A percentile compares a stretch with the other conserved stretches of the same genome.
Evolutionary conservation across 805 yeast species (phyloP).

Genomic region (Metschnikowia arizonensis): DNA sequence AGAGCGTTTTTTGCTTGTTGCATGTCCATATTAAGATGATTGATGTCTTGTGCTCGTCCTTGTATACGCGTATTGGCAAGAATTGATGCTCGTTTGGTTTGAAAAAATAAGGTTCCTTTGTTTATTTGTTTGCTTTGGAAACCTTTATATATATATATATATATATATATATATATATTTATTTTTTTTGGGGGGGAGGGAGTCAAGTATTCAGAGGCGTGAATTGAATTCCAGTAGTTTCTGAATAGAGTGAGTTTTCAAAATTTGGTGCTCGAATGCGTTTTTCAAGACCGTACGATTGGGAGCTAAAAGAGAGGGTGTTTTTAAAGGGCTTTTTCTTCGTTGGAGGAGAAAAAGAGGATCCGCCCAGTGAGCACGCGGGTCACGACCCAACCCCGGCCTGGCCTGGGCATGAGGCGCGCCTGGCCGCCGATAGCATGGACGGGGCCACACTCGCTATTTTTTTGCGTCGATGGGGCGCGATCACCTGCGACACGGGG

Average conservation of each 20-base stretch:
- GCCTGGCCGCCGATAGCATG: not conserved
- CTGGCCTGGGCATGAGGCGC: not conserved
- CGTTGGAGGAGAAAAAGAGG: not conserved
- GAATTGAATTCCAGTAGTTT: not conserved
- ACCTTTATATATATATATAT: not conserved
- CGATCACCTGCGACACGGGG: not conserved
- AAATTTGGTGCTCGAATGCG: not conserved
- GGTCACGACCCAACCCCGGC: not conserved
- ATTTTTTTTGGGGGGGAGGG: too few relatives aligned
- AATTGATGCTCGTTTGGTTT: not conserved
- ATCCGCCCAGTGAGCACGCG: not conserved
- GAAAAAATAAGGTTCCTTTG: not conserved
- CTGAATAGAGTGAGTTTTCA: not conserved
- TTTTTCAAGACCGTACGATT: not conserved
- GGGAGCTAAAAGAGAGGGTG: not conserved
- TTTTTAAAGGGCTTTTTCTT: not conserved
- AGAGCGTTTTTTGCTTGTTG: conserved; percentile 33
- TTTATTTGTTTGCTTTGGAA: not conserved
- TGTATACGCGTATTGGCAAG: conserved; percentile 4
- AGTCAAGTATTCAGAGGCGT: not conserved
- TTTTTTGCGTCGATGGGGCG: not conserved
- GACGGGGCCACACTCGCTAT: not conserved
- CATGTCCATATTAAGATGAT: conserved; percentile 10
- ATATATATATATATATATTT: too few relatives aligned
- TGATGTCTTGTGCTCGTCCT: not conserved